phyloP scores from a whole-genome alignment of 108 stramenopile genomes.

The Skeletonema menzelii region DNA sequence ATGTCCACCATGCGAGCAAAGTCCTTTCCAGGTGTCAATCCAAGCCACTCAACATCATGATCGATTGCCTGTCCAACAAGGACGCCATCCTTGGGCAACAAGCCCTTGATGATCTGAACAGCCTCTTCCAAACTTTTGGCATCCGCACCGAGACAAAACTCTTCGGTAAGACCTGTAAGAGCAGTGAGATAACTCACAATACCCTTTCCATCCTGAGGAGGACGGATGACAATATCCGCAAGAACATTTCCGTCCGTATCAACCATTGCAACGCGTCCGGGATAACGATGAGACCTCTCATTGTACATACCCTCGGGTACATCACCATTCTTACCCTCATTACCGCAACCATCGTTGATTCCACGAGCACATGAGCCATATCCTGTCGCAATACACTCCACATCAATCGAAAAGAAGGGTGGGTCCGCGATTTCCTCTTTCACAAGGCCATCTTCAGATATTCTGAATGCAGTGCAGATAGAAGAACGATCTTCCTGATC shows the following conservation, averaged over 20 bases:
- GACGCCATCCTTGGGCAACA: conserved; percentile 46
- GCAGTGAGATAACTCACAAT: conserved; percentile 51
- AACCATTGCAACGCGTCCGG: conserved; percentile 53
- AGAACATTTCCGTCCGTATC: conserved; percentile 46
- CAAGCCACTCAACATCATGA: conserved; percentile 56
- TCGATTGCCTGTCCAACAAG: conserved; percentile 54
- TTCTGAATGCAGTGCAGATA: conserved; percentile 14
- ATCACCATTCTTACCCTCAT: conserved; percentile 19
- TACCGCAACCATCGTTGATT: conserved; percentile 39
- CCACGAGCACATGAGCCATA: conserved; percentile 39
- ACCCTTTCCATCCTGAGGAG: conserved; percentile 27
- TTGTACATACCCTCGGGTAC: conserved; percentile 35
- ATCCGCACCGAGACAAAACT: conserved; percentile 28
- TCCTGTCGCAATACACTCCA: conserved; percentile 60
- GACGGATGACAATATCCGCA: conserved; percentile 36
- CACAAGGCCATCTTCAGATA: neutral
- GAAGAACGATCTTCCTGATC: conserved; percentile 40
- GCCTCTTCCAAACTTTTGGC: conserved; percentile 39
- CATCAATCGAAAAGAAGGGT: conserved; percentile 53
- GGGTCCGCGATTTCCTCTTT: conserved; percentile 14
- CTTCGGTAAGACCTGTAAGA: conserved; percentile 51
- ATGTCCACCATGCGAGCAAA: conserved; percentile 40
- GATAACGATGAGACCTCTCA: conserved; percentile 38
- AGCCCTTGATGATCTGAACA: conserved; percentile 12
- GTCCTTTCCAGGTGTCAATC: conserved; percentile 45